Base-by-base conservation (phyloP, 345 rosid genomes). In the Hypericum androsaemum region DNA sequence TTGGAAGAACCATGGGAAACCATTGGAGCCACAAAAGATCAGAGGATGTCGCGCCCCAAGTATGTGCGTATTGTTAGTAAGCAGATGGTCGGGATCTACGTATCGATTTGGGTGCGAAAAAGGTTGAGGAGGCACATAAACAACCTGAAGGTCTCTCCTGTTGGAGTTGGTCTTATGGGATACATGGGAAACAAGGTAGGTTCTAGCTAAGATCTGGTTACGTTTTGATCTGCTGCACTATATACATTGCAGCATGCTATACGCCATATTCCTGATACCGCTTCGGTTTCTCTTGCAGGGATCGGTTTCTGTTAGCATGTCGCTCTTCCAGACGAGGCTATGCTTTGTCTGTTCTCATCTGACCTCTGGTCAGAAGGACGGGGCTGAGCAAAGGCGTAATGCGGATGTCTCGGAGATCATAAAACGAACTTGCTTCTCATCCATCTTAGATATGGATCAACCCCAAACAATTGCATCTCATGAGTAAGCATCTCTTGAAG, bases 131-230 rank as follows among this genome's bases (percentile, higher is more conserved):
- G 82, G 57, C 97, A 82, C 47, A 77, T 94, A 61, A 94, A 88
- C 78, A 86, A 94, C 57, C 60, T 94, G 72, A 74, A 72, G 75
- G 99, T 94, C 61, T 86, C 97, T 37, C 96, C 84, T 0, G 99
- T 94, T 41, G 99, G 99, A 70, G 84, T 94, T 52, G 99, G 99
- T 39, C 80, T 94, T 35, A 94, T 94, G 99, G 99, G 99, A 17
- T 94, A 88, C 75, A 74, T 94, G 90, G 97, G 99, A 65, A 94
- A 94, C 78, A 94, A 94, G 97, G 99, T 94, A 82, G 15, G 17
- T 10, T 37, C 15, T 6, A 7, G 12, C 10, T 12, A 44, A 8
- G 8, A 3, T 43, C n/a, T 44, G 2, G 1, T 7, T 44, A 45
- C 22, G 50, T 37, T 47, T 48, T 39, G 53, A 53, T 64, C 38